Base-by-base conservation (phyloP, 1,284 basidiomycete genomes). In the Ustilago bromivora region DNA sequence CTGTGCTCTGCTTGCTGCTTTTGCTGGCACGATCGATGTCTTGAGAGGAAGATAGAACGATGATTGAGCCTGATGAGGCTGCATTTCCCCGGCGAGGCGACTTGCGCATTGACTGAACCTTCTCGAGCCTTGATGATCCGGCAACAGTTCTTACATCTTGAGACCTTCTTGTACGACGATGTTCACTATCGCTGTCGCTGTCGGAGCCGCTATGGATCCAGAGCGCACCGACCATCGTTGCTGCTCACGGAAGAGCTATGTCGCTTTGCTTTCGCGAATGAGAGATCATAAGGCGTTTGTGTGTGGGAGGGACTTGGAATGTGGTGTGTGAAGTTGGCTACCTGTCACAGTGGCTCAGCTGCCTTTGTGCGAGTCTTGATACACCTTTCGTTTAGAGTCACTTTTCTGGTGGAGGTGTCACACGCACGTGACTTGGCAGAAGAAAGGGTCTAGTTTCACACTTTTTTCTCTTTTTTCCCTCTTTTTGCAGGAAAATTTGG, bases 121-220 rank as follows among this genome's bases (percentile, higher is more conserved):
- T 35, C 34, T 55, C 51, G 7, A 72, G 47, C 35, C 66, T 62
- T 32, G 71, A 74, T 4, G 71, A 60, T 17, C 71, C 66, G 15
- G 66, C 59, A 9, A 38, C 40, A 7, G 61, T 36, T n/a, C 7
- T 2, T 5, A 5, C 23, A 23, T 43, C 12, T 17, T 55, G 57
- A 19, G 55, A 53, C 13, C 43, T 49, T 10, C 49, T 35, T 5
- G 61, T 40, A 19, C 49, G 58, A 54, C 52, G 61, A 43, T 35
- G 47, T 3, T 49, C 38, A 54, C 23, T 38, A 34, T 61, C 54
- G 61, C 47, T 59, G 19, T 75, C 72, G 53, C 57, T 67, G 40
- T 76, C 73, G 0, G 73, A 71, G 41, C 60, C 68, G 35, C 68
- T 71, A 58, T 75, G 67, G 57, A 75, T 70, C 67, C 67, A 75